Conservation (phyloP, 2,329 filamentous ascomycete species). For the Neofusicoccum parvum region DNA sequence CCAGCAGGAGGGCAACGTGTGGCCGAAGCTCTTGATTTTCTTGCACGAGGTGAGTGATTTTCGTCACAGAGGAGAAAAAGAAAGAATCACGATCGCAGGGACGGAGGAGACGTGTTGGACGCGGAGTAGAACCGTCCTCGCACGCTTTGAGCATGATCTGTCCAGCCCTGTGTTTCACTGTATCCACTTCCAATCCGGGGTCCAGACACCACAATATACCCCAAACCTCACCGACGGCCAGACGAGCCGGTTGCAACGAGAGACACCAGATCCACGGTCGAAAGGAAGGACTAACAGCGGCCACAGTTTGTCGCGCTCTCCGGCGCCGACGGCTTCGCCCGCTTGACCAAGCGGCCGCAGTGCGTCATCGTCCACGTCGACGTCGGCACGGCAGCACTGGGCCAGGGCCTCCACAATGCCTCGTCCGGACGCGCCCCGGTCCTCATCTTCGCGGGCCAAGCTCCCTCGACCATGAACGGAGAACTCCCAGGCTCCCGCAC, state of each 20-base stretch:
- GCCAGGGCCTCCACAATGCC: slow-evolving; percentile 70
- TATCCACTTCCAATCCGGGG: too few species aligned
- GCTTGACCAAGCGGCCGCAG: slow-evolving; percentile 69
- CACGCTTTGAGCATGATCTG: too few species aligned
- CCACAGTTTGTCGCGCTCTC: slow-evolving; percentile 27
- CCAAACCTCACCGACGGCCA: too few species aligned
- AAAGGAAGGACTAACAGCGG: not conserved
- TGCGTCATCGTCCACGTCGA: slow-evolving; percentile 81
- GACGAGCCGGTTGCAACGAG: too few species aligned
- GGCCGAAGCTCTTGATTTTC: slow-evolving; percentile 3
- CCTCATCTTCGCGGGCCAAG: slow-evolving; percentile 49
- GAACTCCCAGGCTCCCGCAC: slow-evolving; percentile 40
- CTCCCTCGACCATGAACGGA: slow-evolving; percentile 48
- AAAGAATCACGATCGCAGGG: too few species aligned
- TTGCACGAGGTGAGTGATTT: slow-evolving; percentile 8
- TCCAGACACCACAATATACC: too few species aligned
- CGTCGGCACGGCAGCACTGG: slow-evolving; percentile 74
- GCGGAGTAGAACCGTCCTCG: too few species aligned
- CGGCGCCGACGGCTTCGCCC: slow-evolving; percentile 32
- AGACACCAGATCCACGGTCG: too few species aligned
- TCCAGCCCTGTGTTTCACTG: too few species aligned
- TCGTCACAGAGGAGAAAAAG: too few species aligned
- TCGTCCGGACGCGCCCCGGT: slow-evolving; percentile 28
- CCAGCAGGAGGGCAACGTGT: not conserved
- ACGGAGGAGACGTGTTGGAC: too few species aligned